Conservation (phyloP, 208 protist genomes). For the Trypanosoma congolense region DNA sequence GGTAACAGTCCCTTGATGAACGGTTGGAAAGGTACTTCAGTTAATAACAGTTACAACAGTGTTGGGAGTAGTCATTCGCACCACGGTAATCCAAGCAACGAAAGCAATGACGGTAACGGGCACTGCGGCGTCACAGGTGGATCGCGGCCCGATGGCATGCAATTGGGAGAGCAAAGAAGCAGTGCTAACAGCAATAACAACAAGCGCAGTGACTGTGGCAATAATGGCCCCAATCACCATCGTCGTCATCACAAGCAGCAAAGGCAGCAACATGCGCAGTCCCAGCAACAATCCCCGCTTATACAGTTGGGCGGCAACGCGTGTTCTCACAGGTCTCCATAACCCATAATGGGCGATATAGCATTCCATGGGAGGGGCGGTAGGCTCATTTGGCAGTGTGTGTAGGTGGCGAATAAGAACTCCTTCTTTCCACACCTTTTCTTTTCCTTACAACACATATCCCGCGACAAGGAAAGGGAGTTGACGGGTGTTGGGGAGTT, state of each 20-base stretch:
- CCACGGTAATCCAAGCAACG: neutral
- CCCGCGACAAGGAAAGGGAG: too few relatives aligned
- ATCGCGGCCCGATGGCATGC: too few relatives aligned
- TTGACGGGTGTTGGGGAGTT: too few relatives aligned
- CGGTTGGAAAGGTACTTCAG: neutral
- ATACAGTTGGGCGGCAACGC: too few relatives aligned
- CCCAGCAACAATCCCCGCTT: neutral
- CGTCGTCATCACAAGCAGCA: slow-evolving; percentile 23
- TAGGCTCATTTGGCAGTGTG: too few relatives aligned
- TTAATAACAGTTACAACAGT: neutral
- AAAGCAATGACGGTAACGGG: neutral
- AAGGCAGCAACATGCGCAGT: slow-evolving; percentile 22
- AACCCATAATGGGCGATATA: too few relatives aligned
- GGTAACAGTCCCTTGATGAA: slow-evolving; percentile 1
- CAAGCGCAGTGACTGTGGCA: neutral
- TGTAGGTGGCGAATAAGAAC: too few relatives aligned
- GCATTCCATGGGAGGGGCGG: too few relatives aligned
- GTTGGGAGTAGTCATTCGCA: neutral
- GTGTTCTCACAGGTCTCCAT: too few relatives aligned
- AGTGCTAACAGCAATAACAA: slow-evolving; percentile 3
- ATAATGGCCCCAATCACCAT: slow-evolving; percentile 23
- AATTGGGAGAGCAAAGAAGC: too few relatives aligned
- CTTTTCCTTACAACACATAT: too few relatives aligned
- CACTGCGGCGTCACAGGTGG: neutral
- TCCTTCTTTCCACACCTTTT: too few relatives aligned